Evolutionary conservation across 306 rosid genomes (phyloP), one percentile per base, ranked within the genome.

Genomic region (Cicer arietinum): DNA sequence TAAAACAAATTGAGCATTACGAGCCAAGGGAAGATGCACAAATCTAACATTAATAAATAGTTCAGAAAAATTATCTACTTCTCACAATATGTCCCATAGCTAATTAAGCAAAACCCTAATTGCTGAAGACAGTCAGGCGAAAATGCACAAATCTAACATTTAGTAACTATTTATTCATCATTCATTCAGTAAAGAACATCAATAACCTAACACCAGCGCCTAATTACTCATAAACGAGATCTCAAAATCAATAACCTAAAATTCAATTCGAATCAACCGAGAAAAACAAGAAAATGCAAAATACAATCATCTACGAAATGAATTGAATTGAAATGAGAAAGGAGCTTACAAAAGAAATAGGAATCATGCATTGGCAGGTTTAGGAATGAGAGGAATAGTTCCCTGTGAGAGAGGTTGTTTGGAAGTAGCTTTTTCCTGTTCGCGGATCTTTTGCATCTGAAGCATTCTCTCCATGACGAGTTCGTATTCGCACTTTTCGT

Each of bases 391-490:
- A 60, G 91, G 79, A 76, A 87, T 77, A 1, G 7, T 11, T 6
- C 82, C 85, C 52, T 81, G 84, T 17, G 83, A 4, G 30, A 83
- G 77, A 7, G 81, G 22, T n/a, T 83, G 88, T 58, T 83, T 88
- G 60, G 69, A 74, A 37, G 67, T 25, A 71, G 86, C 82, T 0
- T 76, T 65, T 53, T 88, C 82, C 9, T 83, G 71, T 56, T 90
- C 85, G 7, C 90, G 97, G 80, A 94, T 89, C 95, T 90, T 90
- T 83, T 94, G 95, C 99, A 94, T 92, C 90, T 80, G 80, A 16
- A 94, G 92, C 99, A 94, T 92, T 47, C 97, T 63, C 82, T 92
- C 99, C 97, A 94, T 94, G 59, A 94, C 89, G 41, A 94, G 97
- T 78, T 94, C 97, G 80, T 94, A 94, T 73, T 87, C 85, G 76